Evolutionary conservation across 345 rosid species (phyloP).

Genomic region (Litchi chinensis): DNA sequence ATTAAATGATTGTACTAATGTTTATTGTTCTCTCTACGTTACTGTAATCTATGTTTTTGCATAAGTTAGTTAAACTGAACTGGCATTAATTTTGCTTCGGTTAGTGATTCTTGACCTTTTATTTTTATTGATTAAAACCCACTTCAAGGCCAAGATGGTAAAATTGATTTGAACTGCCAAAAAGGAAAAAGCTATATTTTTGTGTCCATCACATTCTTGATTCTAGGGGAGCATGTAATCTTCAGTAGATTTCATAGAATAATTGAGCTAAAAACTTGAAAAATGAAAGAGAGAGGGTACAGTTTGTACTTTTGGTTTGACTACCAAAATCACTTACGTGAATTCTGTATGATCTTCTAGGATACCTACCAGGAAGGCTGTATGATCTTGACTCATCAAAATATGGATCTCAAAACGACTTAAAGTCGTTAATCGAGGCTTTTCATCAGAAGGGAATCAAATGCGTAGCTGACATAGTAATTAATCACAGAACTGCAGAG

Average conservation of each 20-base stretch:
- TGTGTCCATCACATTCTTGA: neutral
- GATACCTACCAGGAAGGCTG: constrained; percentile 88
- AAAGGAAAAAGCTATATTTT: too few species aligned
- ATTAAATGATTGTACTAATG: neutral
- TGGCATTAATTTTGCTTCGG: neutral
- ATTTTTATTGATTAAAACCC: too few species aligned
- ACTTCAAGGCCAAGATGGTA: too few species aligned
- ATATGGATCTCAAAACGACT: constrained; percentile 59
- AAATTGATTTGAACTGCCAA: too few species aligned
- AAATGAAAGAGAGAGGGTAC: neutral
- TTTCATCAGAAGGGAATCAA: constrained; percentile 62
- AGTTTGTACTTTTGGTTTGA: neutral
- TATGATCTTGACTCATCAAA: constrained; percentile 74
- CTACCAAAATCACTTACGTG: neutral
- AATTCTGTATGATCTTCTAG: constrained; percentile 31
- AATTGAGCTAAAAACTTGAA: neutral
- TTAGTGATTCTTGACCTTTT: too few species aligned
- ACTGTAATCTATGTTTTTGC: neutral
- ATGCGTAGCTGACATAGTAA: constrained; percentile 78
- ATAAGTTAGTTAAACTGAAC: neutral
- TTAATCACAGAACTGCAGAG: constrained; percentile 85
- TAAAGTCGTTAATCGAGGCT: constrained; percentile 55
- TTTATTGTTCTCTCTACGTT: neutral
- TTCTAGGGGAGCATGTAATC: neutral
- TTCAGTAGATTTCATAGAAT: neutral